phyloP scores from a whole-genome alignment of 257 asterid species.

The Cruciata laevipes region DNA sequence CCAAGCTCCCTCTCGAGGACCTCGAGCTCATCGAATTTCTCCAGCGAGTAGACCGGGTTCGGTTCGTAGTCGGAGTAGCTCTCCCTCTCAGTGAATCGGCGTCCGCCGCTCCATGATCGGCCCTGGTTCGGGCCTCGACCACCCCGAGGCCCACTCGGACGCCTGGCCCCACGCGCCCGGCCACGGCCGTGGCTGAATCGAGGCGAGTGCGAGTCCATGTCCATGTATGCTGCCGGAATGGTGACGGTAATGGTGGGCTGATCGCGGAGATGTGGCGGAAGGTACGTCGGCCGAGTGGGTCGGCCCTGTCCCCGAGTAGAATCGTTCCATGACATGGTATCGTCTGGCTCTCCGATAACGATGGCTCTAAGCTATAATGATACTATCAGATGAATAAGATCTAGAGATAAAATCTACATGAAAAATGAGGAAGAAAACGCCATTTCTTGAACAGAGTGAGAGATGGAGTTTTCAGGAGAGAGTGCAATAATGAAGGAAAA shows the following conservation, averaged over 20 bases:
- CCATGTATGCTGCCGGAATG: slow-evolving; percentile 9
- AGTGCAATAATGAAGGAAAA: background rate
- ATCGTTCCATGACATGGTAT: slow-evolving; percentile 18
- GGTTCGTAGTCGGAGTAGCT: slow-evolving; percentile 7
- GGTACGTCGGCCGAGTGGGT: slow-evolving; percentile 24
- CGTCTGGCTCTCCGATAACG: background rate
- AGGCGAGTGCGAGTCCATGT: too few relatives aligned
- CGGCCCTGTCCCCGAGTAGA: slow-evolving; percentile 10
- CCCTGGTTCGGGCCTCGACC: slow-evolving; percentile 2
- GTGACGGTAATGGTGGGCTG: slow-evolving; percentile 15
- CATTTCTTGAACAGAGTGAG: slow-evolving; percentile 3
- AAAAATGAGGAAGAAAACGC: background rate
- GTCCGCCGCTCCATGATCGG: slow-evolving; percentile 18
- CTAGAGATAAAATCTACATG: background rate
- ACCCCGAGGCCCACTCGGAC: slow-evolving; percentile 3
- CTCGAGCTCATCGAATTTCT: slow-evolving; percentile 30
- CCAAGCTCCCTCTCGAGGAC: slow-evolving; percentile 6
- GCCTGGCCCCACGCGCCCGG: slow-evolving; percentile 10
- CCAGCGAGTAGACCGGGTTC: slow-evolving; percentile 11
- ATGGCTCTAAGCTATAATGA: background rate
- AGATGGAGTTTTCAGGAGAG: background rate
- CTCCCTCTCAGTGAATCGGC: slow-evolving; percentile 8
- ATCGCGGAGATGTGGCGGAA: slow-evolving; percentile 38
- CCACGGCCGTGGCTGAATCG: slow-evolving; percentile 8
- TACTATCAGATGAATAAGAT: background rate